These are phyloP conservation scores for Lotmaria passim DNA, from an alignment of 208 protist species.

Conservation along the genomic window DNA sequence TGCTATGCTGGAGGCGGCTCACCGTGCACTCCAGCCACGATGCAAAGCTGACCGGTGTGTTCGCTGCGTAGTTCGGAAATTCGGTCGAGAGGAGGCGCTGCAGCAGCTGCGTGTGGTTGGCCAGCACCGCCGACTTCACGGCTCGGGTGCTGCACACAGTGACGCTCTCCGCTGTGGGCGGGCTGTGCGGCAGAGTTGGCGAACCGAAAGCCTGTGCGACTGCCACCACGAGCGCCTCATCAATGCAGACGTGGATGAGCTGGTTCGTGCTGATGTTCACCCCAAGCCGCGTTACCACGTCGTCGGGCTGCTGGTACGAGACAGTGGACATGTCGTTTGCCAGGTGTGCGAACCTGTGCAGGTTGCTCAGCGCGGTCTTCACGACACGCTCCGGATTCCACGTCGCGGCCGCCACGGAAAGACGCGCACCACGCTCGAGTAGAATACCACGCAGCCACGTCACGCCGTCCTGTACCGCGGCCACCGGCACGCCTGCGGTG, in stretches of 20 bases:
- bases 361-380: constrained; percentile 37
- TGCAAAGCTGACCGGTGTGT: constrained; percentile 54
- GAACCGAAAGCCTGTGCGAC: constrained; percentile 51
- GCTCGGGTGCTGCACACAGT: constrained; percentile 17
- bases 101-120: constrained; percentile 50
- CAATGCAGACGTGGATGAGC: constrained; percentile 87
- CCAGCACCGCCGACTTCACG: constrained; percentile 48
- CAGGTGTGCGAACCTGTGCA: constrained; percentile 55
- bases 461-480: constrained; percentile 36
- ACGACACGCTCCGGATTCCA: constrained; percentile 36
- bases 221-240: constrained; percentile 75
- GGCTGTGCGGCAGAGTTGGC: constrained; percentile 4
- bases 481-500: constrained; percentile 24
- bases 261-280: constrained; percentile 87
- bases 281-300: constrained; percentile 44
- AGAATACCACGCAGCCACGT: constrained; percentile 62
- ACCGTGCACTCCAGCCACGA: constrained; percentile 75
- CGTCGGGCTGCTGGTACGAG: constrained; percentile 34
- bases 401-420: constrained; percentile 48
- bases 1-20: constrained; percentile 37
- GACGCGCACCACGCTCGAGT: constrained; percentile 39
- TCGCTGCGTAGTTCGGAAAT: constrained; percentile 73
- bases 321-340: constrained; percentile 26
- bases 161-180: constrained; percentile 17
- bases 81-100: constrained; percentile 65